Evolutionary conservation across 257 asterid species (phyloP), one percentile per base, ranked within the genome.

Genomic region (Solanum sitiens): DNA sequence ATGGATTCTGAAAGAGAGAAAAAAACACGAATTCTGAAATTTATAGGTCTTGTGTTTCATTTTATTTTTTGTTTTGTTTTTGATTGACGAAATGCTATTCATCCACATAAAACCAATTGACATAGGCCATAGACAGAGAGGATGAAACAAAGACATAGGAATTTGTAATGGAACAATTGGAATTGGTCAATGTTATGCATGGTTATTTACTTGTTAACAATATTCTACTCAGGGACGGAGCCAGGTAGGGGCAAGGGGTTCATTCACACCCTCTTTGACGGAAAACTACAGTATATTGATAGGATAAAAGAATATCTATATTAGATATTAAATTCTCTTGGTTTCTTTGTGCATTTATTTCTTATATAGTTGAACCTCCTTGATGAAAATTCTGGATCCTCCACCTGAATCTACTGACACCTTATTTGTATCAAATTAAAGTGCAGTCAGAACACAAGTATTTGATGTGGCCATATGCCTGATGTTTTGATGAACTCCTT

Each of bases 401-500:
- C 6, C 12, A 7, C 25, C 25, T 59, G 67, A 63, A 63, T 63
- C 32, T 63, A 63, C 37, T 76, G 14, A 76, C 30, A n/a, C 61
- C 84, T 42, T 82, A 32, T 50, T 47, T 47, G 68, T 32, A 20
- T 30, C 20, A 80, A 50, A 45, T 82, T 82, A 21, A 20, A 50
- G 9, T 82, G 70, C 86, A 82, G 86, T 50, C 42, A 50, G 32
- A 47, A 82, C 86, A 3, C 18, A 30, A 11, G 44, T 18, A 50
- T 32, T 32, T 82, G 86, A 50, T 50, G 86, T 82, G 70, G 86
- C 70, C 70, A 82, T 82, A 82, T 72, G 76, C 87, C 83, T 77
- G 89, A 80, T 87, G 87, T 53, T 37, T 75, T 87, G 89, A 86
- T 30, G 59, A 18, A 56, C 83, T 71, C 71, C 76, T 87, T 63